Base-by-base conservation (phyloP, 2,329 filamentous ascomycete species). In the Stagonosporopsis tanaceti region DNA sequence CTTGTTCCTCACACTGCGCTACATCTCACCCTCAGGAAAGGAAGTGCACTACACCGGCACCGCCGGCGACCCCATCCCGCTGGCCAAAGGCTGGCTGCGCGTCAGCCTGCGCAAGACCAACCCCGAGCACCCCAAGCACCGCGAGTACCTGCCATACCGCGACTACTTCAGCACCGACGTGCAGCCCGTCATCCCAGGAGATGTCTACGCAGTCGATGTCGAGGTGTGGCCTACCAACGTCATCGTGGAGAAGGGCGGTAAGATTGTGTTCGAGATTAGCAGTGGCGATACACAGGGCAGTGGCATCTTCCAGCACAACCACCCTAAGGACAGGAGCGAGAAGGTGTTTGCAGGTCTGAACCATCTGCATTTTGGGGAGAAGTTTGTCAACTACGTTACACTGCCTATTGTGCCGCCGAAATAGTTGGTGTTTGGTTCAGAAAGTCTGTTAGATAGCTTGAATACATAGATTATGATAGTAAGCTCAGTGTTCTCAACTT, bases 161-260 rank as follows among this genome's bases (percentile, higher is more conserved):
- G 82, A 88, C 46, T 89, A 89, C 65, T 77, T 80, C 17, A 83
- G 80, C 35, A 83, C 76, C 0, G 86, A 89, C 58, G 68, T 74
- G 14, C 70, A 66, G 55, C 78, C 81, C 0, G 85, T 89, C 8
- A 78, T 82, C 27, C 75, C 79, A 0, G 83, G 82, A 0, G 82
- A 86, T 52, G 76, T 87, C 0, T 89, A 89, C 63, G 73, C 69
- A 0, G 84, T 88, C 0, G 86, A 89, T 59, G 77, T 89, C 0
- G 87, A 89, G 68, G 70, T 89, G 0, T 89, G 86, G 87, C 86
- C 87, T 0, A 88, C 86, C 0, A 87, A 86, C 58, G 84, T 88
- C 0, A 75, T 87, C 0, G 75, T 81, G 1, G 80, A 80, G 59
- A 78, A 79, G 59, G 85, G 85, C 0, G 82, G 79, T 0, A 80